These are phyloP conservation scores for Trypanosoma lewisi DNA, from an alignment of 208 protist genomes.

Conservation along the genomic window DNA sequence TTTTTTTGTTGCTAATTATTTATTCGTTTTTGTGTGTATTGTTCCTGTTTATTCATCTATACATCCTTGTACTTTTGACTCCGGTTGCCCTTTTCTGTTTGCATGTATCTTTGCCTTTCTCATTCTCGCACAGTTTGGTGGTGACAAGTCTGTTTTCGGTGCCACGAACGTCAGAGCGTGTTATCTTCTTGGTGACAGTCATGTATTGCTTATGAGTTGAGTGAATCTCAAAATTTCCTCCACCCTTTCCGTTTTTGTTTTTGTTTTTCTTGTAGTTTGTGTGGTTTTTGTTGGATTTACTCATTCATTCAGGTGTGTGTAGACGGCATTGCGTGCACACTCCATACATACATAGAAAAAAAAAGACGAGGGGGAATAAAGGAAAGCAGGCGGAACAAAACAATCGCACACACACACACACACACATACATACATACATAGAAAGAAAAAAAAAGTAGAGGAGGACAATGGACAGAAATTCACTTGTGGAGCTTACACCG, in stretches of 20 bases:
- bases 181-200: no score
- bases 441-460: neutral
- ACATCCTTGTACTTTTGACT: neutral
- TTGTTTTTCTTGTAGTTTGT: no score
- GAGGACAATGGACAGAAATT: conserved; percentile 16
- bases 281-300: no score
- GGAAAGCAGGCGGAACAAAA: neutral
- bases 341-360: neutral
- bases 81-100: no score
- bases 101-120: no score
- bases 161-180: no score
- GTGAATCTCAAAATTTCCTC: no score
- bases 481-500: conserved; percentile 34
- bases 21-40: neutral
- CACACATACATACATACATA: neutral
- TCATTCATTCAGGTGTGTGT: no score
- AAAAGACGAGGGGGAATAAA: neutral
- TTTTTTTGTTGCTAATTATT: conserved; percentile 7
- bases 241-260: no score
- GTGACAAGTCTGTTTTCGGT: no score
- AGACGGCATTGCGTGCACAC: neutral
- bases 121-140: no score
- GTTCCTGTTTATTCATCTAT: conserved; percentile 5
- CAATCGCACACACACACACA: neutral
- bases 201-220: no score